These are phyloP conservation scores for Mimosa bimucronata DNA, from an alignment of 306 rosid genomes.

Conservation along the genomic window DNA sequence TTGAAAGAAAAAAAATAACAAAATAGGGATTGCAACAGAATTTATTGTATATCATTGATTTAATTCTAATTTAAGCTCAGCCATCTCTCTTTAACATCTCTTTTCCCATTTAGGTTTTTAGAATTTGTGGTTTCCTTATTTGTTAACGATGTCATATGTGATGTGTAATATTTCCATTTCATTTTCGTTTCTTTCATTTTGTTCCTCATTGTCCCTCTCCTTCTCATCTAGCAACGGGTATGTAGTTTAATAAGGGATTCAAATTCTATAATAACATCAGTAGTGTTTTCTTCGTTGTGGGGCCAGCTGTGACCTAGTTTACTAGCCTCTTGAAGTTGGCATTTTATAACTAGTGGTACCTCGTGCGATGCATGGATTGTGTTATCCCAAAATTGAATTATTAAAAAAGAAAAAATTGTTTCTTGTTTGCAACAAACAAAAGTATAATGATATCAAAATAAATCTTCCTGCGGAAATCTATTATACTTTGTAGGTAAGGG, in stretches of 20 bases:
- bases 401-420: too few relatives aligned
- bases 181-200: conserved; percentile 8
- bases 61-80: conserved; percentile 5
- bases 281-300: neutral
- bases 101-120: neutral
- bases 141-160: neutral
- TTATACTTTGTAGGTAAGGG: too few relatives aligned
- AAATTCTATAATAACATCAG: neutral
- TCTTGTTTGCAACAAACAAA: too few relatives aligned
- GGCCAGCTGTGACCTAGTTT: conserved; percentile 18
- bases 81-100: neutral
- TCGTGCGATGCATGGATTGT: too few relatives aligned
- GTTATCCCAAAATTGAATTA: too few relatives aligned
- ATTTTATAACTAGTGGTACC: too few relatives aligned
- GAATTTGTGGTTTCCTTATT: conserved; percentile 1
- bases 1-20: neutral
- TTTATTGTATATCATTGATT: neutral
- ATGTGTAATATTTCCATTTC: neutral
- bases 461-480: too few relatives aligned
- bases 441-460: too few relatives aligned
- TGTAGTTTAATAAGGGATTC: conserved; percentile 6
- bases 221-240: neutral
- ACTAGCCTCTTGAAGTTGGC: conserved; percentile 3
- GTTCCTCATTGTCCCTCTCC: too few relatives aligned
- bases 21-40: neutral